A percentile compares a stretch with the other conserved stretches of the same genome.
phyloP scores from a whole-genome alignment of 306 rosid species.

The Malus orientalis region DNA sequence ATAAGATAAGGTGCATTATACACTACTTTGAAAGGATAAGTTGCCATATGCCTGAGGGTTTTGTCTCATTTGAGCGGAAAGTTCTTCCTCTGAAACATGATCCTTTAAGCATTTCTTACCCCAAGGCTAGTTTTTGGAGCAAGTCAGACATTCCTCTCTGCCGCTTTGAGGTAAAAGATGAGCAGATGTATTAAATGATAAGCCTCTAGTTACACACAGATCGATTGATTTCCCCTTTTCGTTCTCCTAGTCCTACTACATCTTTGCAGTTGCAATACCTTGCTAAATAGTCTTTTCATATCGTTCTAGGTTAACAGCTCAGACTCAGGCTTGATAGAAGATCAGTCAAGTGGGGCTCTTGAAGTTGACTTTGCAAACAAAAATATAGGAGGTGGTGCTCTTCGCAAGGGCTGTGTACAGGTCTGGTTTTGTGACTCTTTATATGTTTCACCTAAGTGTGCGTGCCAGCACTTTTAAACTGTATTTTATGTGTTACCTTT shows the following conservation, averaged over 20 bases:
- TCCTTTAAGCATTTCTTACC: conserved; percentile 42
- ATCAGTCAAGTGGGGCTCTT: conserved; percentile 59
- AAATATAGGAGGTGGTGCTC: conserved; percentile 92
- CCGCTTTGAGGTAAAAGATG: conserved; percentile 54
- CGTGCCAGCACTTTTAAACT: not conserved
- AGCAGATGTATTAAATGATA: not conserved
- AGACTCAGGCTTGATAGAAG: conserved; percentile 75
- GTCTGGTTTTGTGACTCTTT: conserved; percentile 17
- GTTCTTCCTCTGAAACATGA: conserved; percentile 50
- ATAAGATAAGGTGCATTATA: conserved; percentile 68
- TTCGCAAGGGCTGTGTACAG: conserved; percentile 81
- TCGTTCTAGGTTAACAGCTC: conserved; percentile 49
- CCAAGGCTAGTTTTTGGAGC: conserved; percentile 60
- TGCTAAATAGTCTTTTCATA: conserved; percentile 9
- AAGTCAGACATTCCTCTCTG: conserved; percentile 59
- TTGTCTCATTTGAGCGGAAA: conserved; percentile 85
- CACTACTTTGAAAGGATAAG: conserved; percentile 82
- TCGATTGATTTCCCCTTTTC: not conserved
- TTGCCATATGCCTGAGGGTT: conserved; percentile 53
- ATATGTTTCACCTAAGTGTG: not conserved
- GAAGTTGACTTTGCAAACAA: conserved; percentile 95
- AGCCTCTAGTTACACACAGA: not conserved
- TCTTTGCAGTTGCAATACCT: not conserved
- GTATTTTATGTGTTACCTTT: not conserved
- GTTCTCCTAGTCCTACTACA: not conserved